phyloP scores from a whole-genome alignment of 192 early-diverging fungal genomes.

The Coemansia asiatica region DNA sequence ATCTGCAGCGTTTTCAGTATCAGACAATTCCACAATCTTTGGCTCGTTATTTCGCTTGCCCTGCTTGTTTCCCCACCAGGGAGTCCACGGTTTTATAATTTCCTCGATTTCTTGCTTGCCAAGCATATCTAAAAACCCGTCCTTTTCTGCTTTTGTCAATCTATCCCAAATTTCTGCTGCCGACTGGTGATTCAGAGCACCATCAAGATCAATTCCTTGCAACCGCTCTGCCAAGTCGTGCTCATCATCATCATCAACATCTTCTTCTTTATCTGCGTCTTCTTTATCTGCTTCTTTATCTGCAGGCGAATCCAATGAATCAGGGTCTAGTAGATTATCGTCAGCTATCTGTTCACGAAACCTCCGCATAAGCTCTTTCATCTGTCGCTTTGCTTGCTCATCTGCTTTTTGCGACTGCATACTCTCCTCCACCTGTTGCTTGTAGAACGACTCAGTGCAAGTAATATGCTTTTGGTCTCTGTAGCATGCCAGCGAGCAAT shows the following conservation, averaged over 20 bases:
- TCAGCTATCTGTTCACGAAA: constrained; percentile 25
- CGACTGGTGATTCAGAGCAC: constrained; percentile 1
- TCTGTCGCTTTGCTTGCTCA: constrained; percentile 39
- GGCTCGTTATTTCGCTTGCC: not conserved
- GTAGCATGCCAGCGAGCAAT: constrained; percentile 49
- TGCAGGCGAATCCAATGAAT: not conserved
- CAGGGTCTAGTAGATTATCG: constrained; percentile 6
- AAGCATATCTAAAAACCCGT: constrained; percentile 28
- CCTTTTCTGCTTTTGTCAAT: constrained; percentile 24
- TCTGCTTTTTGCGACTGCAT: constrained; percentile 32
- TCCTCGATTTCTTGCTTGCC: constrained; percentile 12
- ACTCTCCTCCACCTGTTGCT: constrained; percentile 36
- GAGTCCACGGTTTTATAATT: constrained; percentile 29
- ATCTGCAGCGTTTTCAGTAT: constrained; percentile 12
- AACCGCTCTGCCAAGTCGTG: constrained; percentile 25
- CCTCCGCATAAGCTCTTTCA: constrained; percentile 33
- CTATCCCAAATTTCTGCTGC: constrained; percentile 24
- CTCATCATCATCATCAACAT: constrained; percentile 2
- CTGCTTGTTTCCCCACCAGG: constrained; percentile 49
- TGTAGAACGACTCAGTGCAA: constrained; percentile 51
- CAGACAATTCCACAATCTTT: not conserved
- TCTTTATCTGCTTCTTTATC: not conserved
- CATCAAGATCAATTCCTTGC: constrained; percentile 27
- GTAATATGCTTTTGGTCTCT: constrained; percentile 39
- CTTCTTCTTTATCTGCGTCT: not conserved